A percentile compares a stretch with the other conserved stretches of the same genome.
phyloP scores from a whole-genome alignment of 2,329 filamentous ascomycete species.

The Ascochyta pisi region DNA sequence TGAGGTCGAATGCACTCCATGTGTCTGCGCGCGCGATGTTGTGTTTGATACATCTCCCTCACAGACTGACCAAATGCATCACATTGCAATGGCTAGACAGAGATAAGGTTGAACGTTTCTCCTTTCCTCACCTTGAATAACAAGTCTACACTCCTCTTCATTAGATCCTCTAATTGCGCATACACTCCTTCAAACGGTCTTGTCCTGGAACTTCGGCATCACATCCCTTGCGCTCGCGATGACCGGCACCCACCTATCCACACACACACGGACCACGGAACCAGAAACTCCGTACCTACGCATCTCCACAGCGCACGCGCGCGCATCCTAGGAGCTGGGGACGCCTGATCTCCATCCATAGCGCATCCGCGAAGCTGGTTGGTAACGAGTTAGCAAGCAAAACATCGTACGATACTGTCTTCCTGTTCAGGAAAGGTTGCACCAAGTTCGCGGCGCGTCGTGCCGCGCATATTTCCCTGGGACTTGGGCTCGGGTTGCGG shows the following conservation, averaged over 20 bases:
- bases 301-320: too few relatives aligned
- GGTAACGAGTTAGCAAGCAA: background rate
- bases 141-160: background rate
- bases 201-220: too few relatives aligned
- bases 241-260: background rate
- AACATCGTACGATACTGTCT: conserved; percentile 1
- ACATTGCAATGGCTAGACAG: background rate
- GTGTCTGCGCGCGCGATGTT: background rate
- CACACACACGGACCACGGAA: background rate
- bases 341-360: background rate
- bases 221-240: background rate
- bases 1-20: background rate
- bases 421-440: conserved; percentile 3
- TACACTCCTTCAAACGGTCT: background rate
- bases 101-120: too few relatives aligned
- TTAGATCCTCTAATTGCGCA: background rate
- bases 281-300: background rate
- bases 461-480: conserved; percentile 1
- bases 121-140: too few relatives aligned
- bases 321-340: background rate
- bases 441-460: conserved; percentile 5
- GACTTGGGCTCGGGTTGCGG: conserved; percentile 5
- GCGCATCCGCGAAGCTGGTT: background rate
- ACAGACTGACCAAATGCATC: background rate
- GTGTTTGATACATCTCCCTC: background rate